phyloP scores from a whole-genome alignment of 305 asterid species.

The Ajuga reptans region DNA sequence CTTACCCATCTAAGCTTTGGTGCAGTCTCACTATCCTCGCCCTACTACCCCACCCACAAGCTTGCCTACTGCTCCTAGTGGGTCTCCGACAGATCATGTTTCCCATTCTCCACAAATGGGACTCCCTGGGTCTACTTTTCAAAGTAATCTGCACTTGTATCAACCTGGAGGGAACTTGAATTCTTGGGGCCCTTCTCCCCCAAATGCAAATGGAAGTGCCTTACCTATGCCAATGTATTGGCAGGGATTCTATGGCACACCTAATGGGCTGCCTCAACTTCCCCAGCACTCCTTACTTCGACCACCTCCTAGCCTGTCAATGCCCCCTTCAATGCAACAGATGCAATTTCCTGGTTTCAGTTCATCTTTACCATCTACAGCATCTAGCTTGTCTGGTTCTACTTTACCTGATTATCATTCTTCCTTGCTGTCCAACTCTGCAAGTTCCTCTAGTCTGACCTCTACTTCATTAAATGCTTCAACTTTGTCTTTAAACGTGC shows the following conservation, averaged over 20 bases:
- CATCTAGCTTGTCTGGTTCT: constrained; percentile 43
- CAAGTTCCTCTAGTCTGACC: constrained; percentile 34
- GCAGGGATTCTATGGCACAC: constrained; percentile 87
- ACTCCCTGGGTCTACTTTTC: constrained; percentile 55
- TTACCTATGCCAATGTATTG: constrained; percentile 89
- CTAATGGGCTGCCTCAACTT: constrained; percentile 69
- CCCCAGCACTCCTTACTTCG: constrained; percentile 77
- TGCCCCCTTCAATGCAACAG: constrained; percentile 71
- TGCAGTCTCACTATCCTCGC: constrained; percentile 87
- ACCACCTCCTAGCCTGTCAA: constrained; percentile 66
- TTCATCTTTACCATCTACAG: constrained; percentile 47
- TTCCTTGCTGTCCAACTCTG: constrained; percentile 32
- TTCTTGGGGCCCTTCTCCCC: constrained; percentile 84
- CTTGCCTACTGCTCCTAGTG: constrained; percentile 56
- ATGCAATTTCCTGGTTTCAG: constrained; percentile 67
- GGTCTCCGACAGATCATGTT: constrained; percentile 45
- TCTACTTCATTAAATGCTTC: constrained; percentile 40
- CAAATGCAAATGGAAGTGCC: constrained; percentile 64
- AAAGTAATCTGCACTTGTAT: constrained; percentile 64
- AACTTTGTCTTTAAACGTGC: constrained; percentile 37
- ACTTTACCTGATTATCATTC: constrained; percentile 51
- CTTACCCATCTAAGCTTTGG: constrained; percentile 21
- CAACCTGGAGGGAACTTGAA: constrained; percentile 86
- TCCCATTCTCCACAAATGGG: constrained; percentile 60
- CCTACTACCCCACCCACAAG: constrained; percentile 54